These are phyloP conservation scores for Macadamia tetraphylla DNA, from an alignment of 164 flowering plant genomes.

Conservation along the genomic window DNA sequence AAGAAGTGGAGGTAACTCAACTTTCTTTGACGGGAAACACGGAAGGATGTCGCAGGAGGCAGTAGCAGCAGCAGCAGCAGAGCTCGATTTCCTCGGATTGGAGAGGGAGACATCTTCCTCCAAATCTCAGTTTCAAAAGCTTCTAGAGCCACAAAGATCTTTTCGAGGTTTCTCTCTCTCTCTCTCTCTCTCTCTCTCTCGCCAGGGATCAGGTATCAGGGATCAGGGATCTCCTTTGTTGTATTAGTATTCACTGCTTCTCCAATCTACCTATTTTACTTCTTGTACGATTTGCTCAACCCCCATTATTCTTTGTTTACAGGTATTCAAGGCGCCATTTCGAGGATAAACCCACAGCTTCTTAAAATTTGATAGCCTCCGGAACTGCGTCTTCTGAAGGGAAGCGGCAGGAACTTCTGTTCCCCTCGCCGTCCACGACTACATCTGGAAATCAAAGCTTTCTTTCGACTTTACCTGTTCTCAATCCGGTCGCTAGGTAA, in stretches of 20 bases:
- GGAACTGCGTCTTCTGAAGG: conserved; percentile 5
- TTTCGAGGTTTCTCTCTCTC: conserved; percentile 17
- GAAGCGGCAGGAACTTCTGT: neutral
- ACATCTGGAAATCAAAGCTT: conserved; percentile 15
- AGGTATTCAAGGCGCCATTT: conserved; percentile 50
- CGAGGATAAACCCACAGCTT: conserved; percentile 59
- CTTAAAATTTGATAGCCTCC: conserved; percentile 42
- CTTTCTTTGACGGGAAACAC: too few relatives aligned
- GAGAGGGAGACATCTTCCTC: conserved; percentile 9
- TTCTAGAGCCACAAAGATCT: conserved; percentile 9
- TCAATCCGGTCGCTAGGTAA: conserved; percentile 21
- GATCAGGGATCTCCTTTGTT: too few relatives aligned
- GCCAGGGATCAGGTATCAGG: neutral
- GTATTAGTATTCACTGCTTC: too few relatives aligned
- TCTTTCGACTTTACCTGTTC: conserved; percentile 18
- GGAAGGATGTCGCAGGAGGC: too few relatives aligned
- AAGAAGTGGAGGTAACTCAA: conserved; percentile 5
- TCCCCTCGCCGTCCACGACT: conserved; percentile 25
- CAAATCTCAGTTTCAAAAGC: too few relatives aligned
- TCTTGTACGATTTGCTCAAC: too few relatives aligned
- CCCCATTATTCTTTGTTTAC: neutral
- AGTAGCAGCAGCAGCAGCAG: conserved; percentile 20
- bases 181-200: neutral
- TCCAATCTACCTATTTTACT: too few relatives aligned
- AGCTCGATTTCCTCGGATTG: conserved; percentile 58